A percentile compares a stretch with the other conserved stretches of the same genome.
These are phyloP conservation scores for Tulasnella sp. DNA, from an alignment of 768 basidiomycete species.

Conservation along the genomic window DNA sequence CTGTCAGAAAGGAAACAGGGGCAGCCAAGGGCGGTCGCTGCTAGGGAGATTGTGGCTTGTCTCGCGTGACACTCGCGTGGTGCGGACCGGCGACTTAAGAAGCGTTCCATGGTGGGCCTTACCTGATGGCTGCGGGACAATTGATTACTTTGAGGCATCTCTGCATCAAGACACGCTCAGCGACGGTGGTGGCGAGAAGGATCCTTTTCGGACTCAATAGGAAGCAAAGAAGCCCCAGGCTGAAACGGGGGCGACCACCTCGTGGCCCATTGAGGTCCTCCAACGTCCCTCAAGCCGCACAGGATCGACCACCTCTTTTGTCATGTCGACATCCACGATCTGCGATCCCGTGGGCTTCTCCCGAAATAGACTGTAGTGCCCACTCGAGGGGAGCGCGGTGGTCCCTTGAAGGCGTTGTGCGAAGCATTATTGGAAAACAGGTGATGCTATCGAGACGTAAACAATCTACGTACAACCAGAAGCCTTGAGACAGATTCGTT, in stretches of 20 bases:
- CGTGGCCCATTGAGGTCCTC: conserved; percentile 5
- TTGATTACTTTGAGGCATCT: neutral
- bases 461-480: neutral
- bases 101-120: neutral
- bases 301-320: neutral
- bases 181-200: neutral
- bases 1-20: neutral
- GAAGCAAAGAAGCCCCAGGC: neutral
- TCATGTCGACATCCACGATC: neutral
- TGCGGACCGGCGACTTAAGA: neutral
- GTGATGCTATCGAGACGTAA: neutral
- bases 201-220: neutral
- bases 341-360: neutral
- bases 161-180: neutral
- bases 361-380: neutral
- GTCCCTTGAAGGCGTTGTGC: neutral
- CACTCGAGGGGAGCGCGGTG: neutral
- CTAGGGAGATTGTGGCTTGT: conserved; percentile 7
- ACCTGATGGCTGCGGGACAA: neutral
- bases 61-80: conserved; percentile 3
- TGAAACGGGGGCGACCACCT: neutral
- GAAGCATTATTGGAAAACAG: neutral
- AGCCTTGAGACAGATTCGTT: neutral
- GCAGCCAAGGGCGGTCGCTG: neutral
- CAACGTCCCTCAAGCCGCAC: neutral